phyloP scores from a whole-genome alignment of 2,329 filamentous ascomycete species.

The Sporothrix sp. region DNA sequence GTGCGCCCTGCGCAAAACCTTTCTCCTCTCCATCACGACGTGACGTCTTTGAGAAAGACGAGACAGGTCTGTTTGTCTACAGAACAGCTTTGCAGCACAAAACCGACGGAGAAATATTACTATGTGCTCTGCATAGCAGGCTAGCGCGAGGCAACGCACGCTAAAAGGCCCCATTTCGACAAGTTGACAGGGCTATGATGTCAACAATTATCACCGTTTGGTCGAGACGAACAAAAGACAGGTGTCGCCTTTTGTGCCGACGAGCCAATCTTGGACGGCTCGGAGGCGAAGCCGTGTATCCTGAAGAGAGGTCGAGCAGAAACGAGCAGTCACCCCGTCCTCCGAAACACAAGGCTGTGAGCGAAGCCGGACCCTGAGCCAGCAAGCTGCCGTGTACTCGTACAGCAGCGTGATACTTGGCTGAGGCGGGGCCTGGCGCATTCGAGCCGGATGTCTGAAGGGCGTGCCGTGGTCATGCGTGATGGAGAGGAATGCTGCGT shows the following conservation, averaged over 20 bases:
- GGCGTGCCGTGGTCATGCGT: no score
- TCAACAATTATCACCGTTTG: neutral
- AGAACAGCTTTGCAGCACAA: neutral
- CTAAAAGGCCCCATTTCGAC: neutral
- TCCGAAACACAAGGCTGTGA: no score
- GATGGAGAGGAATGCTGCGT: no score
- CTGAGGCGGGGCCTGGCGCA: no score
- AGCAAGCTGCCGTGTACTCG: no score
- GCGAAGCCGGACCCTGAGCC: no score
- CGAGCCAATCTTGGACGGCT: neutral
- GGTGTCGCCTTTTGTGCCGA: neutral
- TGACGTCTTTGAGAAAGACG: neutral
- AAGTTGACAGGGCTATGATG: neutral
- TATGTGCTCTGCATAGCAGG: neutral
- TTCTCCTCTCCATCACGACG: no score
- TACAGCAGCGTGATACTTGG: no score
- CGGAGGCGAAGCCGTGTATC: neutral
- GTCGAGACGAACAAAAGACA: neutral
- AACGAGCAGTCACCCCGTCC: no score
- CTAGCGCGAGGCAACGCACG: neutral
- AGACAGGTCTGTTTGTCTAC: neutral
- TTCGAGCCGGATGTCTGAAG: no score
- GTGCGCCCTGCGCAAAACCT: no score
- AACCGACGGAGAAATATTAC: neutral
- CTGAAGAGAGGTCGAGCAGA: neutral